Conservation (phyloP, 441 rosid genomes). For the Arabidopsis hybrid region DNA sequence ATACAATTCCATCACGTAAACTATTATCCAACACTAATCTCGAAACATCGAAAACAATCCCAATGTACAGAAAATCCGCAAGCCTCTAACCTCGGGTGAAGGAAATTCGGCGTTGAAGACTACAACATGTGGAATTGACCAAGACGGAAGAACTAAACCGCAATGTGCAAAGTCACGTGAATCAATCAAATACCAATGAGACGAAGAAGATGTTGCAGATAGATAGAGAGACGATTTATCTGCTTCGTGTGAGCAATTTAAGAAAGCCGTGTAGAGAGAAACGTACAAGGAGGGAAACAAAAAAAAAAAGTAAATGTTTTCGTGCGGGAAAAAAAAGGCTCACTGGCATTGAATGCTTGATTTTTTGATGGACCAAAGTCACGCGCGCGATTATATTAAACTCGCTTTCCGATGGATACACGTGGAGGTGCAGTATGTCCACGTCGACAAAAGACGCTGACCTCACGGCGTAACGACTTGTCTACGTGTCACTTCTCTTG, state of each 20-base stretch:
- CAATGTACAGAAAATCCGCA: not conserved
- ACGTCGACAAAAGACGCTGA: constrained; percentile 27
- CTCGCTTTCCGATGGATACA: constrained; percentile 18
- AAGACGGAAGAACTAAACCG: constrained; percentile 15
- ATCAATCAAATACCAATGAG: constrained; percentile 9
- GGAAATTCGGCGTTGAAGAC: constrained; percentile 1
- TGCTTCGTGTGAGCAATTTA: constrained; percentile 22
- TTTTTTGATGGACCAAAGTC: not conserved
- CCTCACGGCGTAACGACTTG: constrained; percentile 21
- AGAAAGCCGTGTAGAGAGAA: constrained; percentile 13
- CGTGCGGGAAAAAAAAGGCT: constrained; percentile 6
- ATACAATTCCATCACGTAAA: constrained; percentile 30
- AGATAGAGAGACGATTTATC: not conserved
- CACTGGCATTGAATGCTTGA: constrained; percentile 27
- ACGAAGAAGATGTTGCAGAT: constrained; percentile 22
- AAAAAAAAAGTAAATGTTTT: constrained; percentile 1
- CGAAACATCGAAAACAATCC: not conserved
- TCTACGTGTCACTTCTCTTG: constrained; percentile 29
- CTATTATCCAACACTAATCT: constrained; percentile 10
- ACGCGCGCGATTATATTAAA: constrained; percentile 18
- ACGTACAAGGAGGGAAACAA: not conserved
- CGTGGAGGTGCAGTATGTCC: constrained; percentile 15
- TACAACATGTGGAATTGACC: not conserved
- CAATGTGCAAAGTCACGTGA: constrained; percentile 29
- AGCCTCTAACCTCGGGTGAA: not conserved